Evolutionary conservation across 1,284 basidiomycete species (phyloP).

Genomic region (Limonomyces culmigenus): DNA sequence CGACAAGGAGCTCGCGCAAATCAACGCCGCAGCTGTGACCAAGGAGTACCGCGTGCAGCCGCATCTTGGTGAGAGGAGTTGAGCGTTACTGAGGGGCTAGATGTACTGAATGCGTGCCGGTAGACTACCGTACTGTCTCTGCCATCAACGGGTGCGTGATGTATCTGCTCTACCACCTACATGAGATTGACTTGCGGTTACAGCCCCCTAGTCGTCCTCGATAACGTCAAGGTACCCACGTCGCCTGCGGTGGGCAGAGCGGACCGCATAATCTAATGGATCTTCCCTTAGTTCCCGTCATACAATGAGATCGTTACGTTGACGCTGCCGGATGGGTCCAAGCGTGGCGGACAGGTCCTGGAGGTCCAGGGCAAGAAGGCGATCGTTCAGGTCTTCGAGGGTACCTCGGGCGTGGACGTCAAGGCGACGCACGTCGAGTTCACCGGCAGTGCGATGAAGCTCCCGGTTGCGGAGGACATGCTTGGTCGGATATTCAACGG

Average conservation of each 20-base stretch:
- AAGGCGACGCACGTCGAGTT: conserved; percentile 97
- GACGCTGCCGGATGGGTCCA: conserved; percentile 90
- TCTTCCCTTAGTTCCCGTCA: conserved; percentile 68
- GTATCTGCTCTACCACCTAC: conserved; percentile 1
- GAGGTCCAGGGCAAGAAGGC: conserved; percentile 99
- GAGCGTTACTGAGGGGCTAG: conserved; percentile 1
- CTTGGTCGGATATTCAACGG: conserved; percentile 98
- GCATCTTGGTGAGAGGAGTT: conserved; percentile 52
- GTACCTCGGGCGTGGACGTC: conserved; percentile 95
- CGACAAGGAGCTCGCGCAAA: conserved; percentile 62
- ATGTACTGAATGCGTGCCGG: conserved; percentile 9
- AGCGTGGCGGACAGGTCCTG: conserved; percentile 93
- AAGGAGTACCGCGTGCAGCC: conserved; percentile 76
- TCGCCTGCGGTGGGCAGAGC: conserved; percentile 4
- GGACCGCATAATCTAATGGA: background rate
- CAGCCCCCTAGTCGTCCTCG: conserved; percentile 88
- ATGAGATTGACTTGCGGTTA: conserved; percentile 2
- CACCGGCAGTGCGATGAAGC: conserved; percentile 95
- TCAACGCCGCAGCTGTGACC: conserved; percentile 80
- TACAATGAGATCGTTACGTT: conserved; percentile 99
- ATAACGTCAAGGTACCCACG: conserved; percentile 84
- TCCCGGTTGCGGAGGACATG: conserved; percentile 99
- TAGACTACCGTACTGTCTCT: conserved; percentile 92
- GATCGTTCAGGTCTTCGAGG: conserved; percentile 98
- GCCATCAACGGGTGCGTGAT: conserved; percentile 84